These are phyloP conservation scores for Chalciporus pseudorubinellus DNA, from an alignment of 768 basidiomycete species.

Conservation along the genomic window DNA sequence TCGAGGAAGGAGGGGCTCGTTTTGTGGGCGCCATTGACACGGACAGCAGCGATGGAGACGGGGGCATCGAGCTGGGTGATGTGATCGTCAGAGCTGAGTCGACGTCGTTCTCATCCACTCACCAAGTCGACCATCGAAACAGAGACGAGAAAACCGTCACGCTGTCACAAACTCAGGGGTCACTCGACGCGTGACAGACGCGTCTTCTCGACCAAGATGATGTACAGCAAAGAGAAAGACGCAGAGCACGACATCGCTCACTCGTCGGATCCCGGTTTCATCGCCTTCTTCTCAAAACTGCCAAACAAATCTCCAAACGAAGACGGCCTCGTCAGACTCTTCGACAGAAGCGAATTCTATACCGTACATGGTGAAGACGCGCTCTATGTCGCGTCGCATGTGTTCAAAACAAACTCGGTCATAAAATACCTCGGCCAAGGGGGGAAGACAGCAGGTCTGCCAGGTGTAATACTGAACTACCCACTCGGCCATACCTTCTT, in stretches of 20 bases:
- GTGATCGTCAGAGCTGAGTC: background rate
- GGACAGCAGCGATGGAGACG: conserved; percentile 70
- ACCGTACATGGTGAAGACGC: conserved; percentile 90
- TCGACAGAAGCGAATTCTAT: conserved; percentile 82
- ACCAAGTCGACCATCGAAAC: conserved; percentile 23
- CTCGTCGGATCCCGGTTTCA: conserved; percentile 75
- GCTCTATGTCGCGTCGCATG: conserved; percentile 77
- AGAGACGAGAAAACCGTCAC: conserved; percentile 15
- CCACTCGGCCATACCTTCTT: conserved; percentile 79
- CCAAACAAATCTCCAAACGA: conserved; percentile 64
- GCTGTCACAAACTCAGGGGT: conserved; percentile 15
- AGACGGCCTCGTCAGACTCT: conserved; percentile 82
- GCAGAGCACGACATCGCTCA: conserved; percentile 51
- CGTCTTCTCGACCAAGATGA: conserved; percentile 26
- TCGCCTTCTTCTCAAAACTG: conserved; percentile 62
- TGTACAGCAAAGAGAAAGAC: conserved; percentile 68
- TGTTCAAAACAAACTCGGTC: conserved; percentile 86
- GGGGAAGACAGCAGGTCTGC: conserved; percentile 57
- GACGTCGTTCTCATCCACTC: background rate
- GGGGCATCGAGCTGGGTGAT: conserved; percentile 57
- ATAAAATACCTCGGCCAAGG: conserved; percentile 84
- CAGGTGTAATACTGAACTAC: conserved; percentile 74
- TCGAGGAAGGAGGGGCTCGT: conserved; percentile 81
- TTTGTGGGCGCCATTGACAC: conserved; percentile 70
- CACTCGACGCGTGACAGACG: too few species aligned